Percentiles rank a stretch among this genome's conserved stretches.
Conservation (phyloP, 768 basidiomycete genomes). For the Leccinum barrowsii region DNA sequence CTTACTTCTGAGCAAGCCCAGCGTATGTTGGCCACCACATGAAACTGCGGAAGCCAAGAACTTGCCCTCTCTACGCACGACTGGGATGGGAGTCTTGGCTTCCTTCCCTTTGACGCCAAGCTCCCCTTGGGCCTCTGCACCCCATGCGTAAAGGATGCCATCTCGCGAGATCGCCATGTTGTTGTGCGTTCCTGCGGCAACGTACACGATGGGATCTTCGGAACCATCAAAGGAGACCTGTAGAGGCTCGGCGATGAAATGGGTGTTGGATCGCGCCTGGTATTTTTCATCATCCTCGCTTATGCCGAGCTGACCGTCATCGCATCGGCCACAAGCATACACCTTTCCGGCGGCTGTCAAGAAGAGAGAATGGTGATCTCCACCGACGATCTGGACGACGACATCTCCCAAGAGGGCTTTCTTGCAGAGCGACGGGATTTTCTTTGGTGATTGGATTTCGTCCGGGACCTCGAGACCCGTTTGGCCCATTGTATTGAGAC, state of each 20-base stretch:
- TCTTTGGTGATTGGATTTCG: conserved; percentile 60
- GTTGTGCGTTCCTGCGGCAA: conserved; percentile 69
- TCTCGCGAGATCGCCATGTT: conserved; percentile 65
- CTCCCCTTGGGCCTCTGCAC: conserved; percentile 74
- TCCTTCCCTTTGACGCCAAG: conserved; percentile 62
- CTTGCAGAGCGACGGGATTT: conserved; percentile 61
- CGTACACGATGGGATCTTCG: conserved; percentile 60
- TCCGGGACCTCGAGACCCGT: conserved; percentile 55
- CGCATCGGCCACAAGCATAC: conserved; percentile 81
- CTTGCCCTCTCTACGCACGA: conserved; percentile 70
- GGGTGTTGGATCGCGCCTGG: conserved; percentile 47
- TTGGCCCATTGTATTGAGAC: conserved; percentile 89
- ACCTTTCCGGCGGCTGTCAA: conserved; percentile 79
- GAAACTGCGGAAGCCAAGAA: conserved; percentile 50
- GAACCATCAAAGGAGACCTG: conserved; percentile 61
- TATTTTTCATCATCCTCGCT: conserved; percentile 64
- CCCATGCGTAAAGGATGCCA: conserved; percentile 75
- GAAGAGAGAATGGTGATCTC: conserved; percentile 90
- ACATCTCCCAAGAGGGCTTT: conserved; percentile 55
- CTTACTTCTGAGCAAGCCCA: conserved; percentile 71
- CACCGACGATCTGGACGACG: conserved; percentile 73
- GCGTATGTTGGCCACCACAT: conserved; percentile 77
- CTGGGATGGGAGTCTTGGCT: conserved; percentile 57
- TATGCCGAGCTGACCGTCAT: conserved; percentile 81
- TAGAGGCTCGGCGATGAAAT: conserved; percentile 65